These are phyloP conservation scores for Marasmius fiardii DNA, from an alignment of 1,284 basidiomycete species.

Conservation along the genomic window DNA sequence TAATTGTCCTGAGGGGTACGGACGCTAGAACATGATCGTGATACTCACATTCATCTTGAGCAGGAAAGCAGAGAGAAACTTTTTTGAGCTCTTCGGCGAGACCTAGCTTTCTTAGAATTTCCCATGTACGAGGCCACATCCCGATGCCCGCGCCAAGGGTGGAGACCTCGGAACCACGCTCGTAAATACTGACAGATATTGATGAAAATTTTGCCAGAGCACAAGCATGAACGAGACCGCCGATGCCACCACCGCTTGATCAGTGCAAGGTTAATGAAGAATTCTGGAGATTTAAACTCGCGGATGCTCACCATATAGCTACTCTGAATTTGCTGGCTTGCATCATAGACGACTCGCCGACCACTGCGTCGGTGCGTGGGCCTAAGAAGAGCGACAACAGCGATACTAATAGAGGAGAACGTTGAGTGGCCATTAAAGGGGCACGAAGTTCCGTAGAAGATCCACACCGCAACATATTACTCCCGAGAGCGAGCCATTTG, in stretches of 20 bases:
- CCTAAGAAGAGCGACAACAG: not conserved
- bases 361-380: not conserved
- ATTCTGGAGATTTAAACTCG: not conserved
- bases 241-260: conserved; percentile 29
- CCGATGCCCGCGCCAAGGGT: conserved; percentile 32
- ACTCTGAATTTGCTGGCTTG: not conserved
- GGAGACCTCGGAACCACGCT: conserved; percentile 24
- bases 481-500: not conserved
- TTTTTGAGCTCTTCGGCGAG: conserved; percentile 22
- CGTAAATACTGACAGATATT: conserved; percentile 29
- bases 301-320: not conserved
- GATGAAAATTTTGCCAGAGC: conserved; percentile 23
- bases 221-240: conserved; percentile 26
- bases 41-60: conserved; percentile 14
- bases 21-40: not conserved
- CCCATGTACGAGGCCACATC: conserved; percentile 28
- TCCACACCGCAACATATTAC: conserved; percentile 2
- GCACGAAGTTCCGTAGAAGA: not conserved
- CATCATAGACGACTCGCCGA: not conserved
- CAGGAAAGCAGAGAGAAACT: conserved; percentile 19
- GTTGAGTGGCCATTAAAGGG: not conserved
- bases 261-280: not conserved
- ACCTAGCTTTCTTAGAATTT: conserved; percentile 23
- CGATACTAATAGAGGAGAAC: not conserved
- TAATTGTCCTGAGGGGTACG: not conserved